These are phyloP conservation scores for Ampelocalamus luodianensis DNA, from an alignment of 176 grass and related monocot genomes.

Conservation along the genomic window DNA sequence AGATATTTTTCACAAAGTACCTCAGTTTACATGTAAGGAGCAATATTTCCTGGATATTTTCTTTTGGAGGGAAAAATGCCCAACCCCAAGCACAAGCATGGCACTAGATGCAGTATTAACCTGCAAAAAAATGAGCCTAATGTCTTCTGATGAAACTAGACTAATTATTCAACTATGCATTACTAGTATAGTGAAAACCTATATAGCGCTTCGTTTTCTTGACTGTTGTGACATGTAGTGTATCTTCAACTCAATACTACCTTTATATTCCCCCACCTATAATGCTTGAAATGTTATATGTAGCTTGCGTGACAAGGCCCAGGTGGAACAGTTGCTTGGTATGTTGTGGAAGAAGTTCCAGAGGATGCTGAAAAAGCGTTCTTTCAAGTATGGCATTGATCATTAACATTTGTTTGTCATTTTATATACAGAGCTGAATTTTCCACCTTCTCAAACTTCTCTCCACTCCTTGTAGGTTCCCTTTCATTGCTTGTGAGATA, in stretches of 20 bases:
- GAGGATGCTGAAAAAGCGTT: slow-evolving; percentile 87
- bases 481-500: slow-evolving; percentile 99
- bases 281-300: slow-evolving; percentile 41
- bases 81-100: too few species aligned
- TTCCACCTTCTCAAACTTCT: slow-evolving; percentile 12
- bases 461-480: slow-evolving; percentile 62
- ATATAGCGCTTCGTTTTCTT: background rate
- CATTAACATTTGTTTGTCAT: slow-evolving; percentile 10
- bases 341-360: slow-evolving; percentile 91
- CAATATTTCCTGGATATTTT: background rate
- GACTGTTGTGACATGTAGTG: background rate
- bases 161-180: slow-evolving; percentile 3
- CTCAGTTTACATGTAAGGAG: slow-evolving; percentile 8
- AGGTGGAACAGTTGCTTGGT: slow-evolving; percentile 94
- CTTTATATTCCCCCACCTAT: slow-evolving; percentile 19
- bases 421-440: background rate
- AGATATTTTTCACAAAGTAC: background rate
- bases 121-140: background rate
- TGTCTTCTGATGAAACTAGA: slow-evolving; percentile 3
- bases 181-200: slow-evolving; percentile 11
- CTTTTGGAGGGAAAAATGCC: background rate
- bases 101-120: background rate
- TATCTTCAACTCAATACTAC: background rate
- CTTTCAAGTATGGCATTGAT: slow-evolving; percentile 74
- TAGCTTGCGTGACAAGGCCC: slow-evolving; percentile 89